Conservation (phyloP, 495 filamentous ascomycete species). For the Xylaria longipes region DNA sequence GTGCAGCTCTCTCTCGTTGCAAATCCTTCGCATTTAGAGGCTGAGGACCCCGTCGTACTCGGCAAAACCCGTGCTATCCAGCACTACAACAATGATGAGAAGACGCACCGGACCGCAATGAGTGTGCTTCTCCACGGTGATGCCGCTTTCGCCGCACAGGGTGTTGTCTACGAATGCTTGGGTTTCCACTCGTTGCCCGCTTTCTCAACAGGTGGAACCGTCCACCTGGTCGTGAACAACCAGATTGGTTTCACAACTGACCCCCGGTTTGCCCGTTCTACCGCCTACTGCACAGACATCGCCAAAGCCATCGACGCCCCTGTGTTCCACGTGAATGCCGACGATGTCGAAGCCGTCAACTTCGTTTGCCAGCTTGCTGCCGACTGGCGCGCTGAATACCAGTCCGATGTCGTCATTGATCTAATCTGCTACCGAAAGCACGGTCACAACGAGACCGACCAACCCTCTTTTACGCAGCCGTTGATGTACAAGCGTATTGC, state of each 20-base stretch:
- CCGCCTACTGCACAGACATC: conserved; percentile 98
- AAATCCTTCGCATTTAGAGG: conserved; percentile 98
- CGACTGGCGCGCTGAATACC: conserved; percentile 98
- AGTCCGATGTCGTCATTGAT: conserved; percentile 95
- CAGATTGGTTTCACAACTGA: conserved; percentile 99
- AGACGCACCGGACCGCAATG: conserved; percentile 87
- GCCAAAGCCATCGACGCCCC: conserved; percentile 98
- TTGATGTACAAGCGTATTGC: conserved; percentile 98
- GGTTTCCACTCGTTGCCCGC: conserved; percentile 94
- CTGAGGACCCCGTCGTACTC: conserved; percentile 96
- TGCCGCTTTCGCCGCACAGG: conserved; percentile 94
- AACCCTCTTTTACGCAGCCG: conserved; percentile 99
- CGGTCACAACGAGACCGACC: conserved; percentile 99
- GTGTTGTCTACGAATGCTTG: conserved; percentile 97
- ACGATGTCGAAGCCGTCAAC: conserved; percentile 97
- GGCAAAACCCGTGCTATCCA: conserved; percentile 97
- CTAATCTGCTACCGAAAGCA: conserved; percentile 99
- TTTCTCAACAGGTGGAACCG: conserved; percentile 96
- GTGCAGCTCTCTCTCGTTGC: conserved; percentile 97
- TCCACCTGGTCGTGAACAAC: conserved; percentile 98
- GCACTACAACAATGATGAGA: conserved; percentile 98
- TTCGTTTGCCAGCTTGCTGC: conserved; percentile 96
- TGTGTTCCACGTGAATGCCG: conserved; percentile 98
- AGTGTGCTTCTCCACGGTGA: conserved; percentile 95
- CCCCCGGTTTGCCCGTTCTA: conserved; percentile 94